These are phyloP conservation scores for Ciborinia camelliae DNA, from an alignment of 2,329 filamentous ascomycete species.

Conservation along the genomic window DNA sequence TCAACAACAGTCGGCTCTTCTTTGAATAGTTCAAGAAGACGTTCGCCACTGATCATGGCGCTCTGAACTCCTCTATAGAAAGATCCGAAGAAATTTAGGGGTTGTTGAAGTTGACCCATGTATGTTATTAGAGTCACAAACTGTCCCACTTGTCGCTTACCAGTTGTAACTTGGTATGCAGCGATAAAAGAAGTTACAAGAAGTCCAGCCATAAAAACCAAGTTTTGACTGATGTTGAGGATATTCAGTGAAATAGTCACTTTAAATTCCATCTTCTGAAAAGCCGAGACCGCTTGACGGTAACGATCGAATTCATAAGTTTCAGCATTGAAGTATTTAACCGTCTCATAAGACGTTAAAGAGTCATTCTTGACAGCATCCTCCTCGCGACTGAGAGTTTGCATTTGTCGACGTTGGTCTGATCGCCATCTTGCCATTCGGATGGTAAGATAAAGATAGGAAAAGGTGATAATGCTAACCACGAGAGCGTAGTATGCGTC, in stretches of 20 bases:
- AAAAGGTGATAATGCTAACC: constrained; percentile 86
- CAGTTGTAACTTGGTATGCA: constrained; percentile 71
- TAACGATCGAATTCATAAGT: constrained; percentile 75
- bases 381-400: constrained; percentile 89
- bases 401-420: constrained; percentile 88
- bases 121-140: constrained; percentile 75
- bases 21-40: constrained; percentile 93
- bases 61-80: constrained; percentile 97
- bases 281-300: constrained; percentile 64
- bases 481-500: constrained; percentile 89
- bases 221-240: constrained; percentile 77
- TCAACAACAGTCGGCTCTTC: constrained; percentile 91
- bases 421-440: constrained; percentile 92
- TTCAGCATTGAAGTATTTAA: constrained; percentile 88
- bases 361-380: constrained; percentile 99
- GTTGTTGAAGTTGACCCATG: constrained; percentile 74
- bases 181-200: constrained; percentile 69
- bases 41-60: constrained; percentile 95
- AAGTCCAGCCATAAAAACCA: constrained; percentile 75
- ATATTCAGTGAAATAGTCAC: constrained; percentile 73
- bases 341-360: constrained; percentile 96
- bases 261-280: constrained; percentile 71
- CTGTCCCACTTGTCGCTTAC: constrained; percentile 62
- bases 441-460: constrained; percentile 94
- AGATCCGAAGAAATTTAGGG: constrained; percentile 84